Base-by-base conservation (phyloP, 169 alveolate genomes). In the Theileria parva region DNA sequence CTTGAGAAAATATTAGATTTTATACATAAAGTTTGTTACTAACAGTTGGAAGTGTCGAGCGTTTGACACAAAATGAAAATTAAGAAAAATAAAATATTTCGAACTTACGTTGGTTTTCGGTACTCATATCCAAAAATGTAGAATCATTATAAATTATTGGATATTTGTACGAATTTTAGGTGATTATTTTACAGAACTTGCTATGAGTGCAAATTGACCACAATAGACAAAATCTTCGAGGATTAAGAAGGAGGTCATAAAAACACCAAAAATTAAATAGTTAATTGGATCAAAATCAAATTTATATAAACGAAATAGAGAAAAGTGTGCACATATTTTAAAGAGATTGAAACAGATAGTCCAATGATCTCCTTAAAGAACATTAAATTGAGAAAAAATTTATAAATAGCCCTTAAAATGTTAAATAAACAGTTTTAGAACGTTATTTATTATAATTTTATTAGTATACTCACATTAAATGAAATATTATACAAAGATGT, bases 51-150 rank as follows among this genome's bases (percentile, higher is more conserved):
- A 44, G 27, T 44, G 53, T 13, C 3, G 53, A 44, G 8, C 53
- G 53, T 44, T 44, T 44, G 53, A 8, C 17, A 44, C 12, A 44
- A 44, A 28, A 67, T 67, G 69, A 44, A 44, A 44, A 44, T 44
- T 11, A 11, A 4, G 53, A 4, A 8, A 44, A 44, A 44, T 13
- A 73, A 44, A n/a, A 73, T 44, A 2, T 30, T 57, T 1, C 11
- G 6, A 73, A 73, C 80, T 73, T 59, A 73, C 80, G 28, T 21
- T 53, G 69, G 32, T 15, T n/a, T 44, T 73, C 80, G 7, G 72
- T 51, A 30, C 63, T 73, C 80, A 73, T 73, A 59, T 73, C 80
- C 44, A 59, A 23, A 21, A 50, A 68, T 68, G 23, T 0, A 3
- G 32, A 63, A 25, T 63, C 71, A 63, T 63, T 4, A 63, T 63